Percentiles rank a stretch among this genome's conserved stretches.
These are phyloP conservation scores for Lasiodiplodia hormozganensis DNA, from an alignment of 2,329 filamentous ascomycete genomes.

Conservation along the genomic window DNA sequence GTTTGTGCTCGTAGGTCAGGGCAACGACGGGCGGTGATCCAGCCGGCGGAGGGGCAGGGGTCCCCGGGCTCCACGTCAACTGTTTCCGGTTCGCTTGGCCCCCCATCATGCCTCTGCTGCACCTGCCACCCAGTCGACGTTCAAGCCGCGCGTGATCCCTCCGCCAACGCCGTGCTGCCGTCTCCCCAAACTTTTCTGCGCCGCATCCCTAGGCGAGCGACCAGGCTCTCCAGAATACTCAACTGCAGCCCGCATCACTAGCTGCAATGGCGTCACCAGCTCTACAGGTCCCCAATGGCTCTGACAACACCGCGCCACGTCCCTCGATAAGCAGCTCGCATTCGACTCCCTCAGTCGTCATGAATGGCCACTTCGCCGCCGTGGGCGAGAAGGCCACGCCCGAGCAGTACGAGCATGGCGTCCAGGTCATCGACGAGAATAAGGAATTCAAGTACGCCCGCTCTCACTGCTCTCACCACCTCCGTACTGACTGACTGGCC, in stretches of 20 bases:
- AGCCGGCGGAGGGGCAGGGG: conserved; percentile 24
- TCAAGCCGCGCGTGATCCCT: conserved; percentile 27
- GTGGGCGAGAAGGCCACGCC: conserved; percentile 69
- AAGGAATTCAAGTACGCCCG: conserved; percentile 90
- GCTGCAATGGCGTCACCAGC: conserved; percentile 29
- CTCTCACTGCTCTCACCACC: conserved; percentile 10
- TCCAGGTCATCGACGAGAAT: conserved; percentile 95
- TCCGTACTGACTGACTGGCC: conserved; percentile 38
- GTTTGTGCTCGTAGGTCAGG: conserved; percentile 21
- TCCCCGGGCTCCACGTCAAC: conserved; percentile 26
- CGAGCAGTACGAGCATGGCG: conserved; percentile 84
- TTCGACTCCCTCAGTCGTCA: conserved; percentile 54
- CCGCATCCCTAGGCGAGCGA: conserved; percentile 24
- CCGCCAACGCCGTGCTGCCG: conserved; percentile 19
- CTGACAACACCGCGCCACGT: conserved; percentile 21
- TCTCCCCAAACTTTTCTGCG: conserved; percentile 14
- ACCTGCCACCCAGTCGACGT: conserved; percentile 15
- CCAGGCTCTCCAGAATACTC: conserved; percentile 5
- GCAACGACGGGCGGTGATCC: conserved; percentile 11
- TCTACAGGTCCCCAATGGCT: conserved; percentile 29
- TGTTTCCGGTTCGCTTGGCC: conserved; percentile 25
- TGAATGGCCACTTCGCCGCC: conserved; percentile 83
- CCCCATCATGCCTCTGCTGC: conserved; percentile 23
- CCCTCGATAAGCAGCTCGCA: conserved; percentile 34
- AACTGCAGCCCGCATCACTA: conserved; percentile 11